A percentile compares a stretch with the other conserved stretches of the same genome.
These are phyloP conservation scores for Porphyra umbilicalis DNA, from an alignment of 31 red algal genomes.

Conservation along the genomic window DNA sequence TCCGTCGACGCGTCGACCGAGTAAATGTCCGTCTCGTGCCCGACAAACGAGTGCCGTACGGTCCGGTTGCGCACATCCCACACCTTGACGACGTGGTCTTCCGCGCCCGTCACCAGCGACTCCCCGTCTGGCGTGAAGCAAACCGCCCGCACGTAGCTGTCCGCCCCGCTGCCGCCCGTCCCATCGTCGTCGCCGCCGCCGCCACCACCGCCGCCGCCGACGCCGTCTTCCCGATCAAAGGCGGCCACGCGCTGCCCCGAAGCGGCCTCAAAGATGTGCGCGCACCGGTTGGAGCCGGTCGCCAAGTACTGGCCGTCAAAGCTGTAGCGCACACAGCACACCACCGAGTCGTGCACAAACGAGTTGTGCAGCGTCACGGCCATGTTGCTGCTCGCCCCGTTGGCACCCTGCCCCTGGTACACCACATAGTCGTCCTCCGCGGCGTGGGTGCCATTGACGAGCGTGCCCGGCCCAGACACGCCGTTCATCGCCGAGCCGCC, in stretches of 20 bases:
- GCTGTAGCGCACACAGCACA: slow-evolving; percentile 90
- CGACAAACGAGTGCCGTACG: slow-evolving; percentile 43
- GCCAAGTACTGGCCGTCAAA: slow-evolving; percentile 84
- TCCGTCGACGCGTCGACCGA: slow-evolving; percentile 76
- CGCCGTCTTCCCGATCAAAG: slow-evolving; percentile 16
- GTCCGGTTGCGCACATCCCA: slow-evolving; percentile 76
- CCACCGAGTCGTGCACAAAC: slow-evolving; percentile 65
- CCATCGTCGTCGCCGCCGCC: slow-evolving; percentile 1
- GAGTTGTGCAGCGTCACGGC: slow-evolving; percentile 62
- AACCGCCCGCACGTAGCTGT: slow-evolving; percentile 82
- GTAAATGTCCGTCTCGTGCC: slow-evolving; percentile 82
- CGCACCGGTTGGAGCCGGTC: slow-evolving; percentile 71
- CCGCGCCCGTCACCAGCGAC: slow-evolving; percentile 75
- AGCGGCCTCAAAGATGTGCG: slow-evolving; percentile 77
- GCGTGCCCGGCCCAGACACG: slow-evolving; percentile 3
- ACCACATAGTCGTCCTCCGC: slow-evolving; percentile 64
- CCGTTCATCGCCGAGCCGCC: neutral
- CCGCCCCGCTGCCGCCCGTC: slow-evolving; percentile 3
- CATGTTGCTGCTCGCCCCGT: slow-evolving; percentile 29
- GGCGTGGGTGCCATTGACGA: slow-evolving; percentile 5
- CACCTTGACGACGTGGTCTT: slow-evolving; percentile 85
- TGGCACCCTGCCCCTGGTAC: slow-evolving; percentile 22
- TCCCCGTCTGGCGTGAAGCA: slow-evolving; percentile 95
- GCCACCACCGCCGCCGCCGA: neutral
- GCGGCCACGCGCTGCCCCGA: slow-evolving; percentile 49